A percentile compares a stretch with the other conserved stretches of the same genome.
Evolutionary conservation across 306 rosid species (phyloP).

Genomic region (Rosa persica): DNA sequence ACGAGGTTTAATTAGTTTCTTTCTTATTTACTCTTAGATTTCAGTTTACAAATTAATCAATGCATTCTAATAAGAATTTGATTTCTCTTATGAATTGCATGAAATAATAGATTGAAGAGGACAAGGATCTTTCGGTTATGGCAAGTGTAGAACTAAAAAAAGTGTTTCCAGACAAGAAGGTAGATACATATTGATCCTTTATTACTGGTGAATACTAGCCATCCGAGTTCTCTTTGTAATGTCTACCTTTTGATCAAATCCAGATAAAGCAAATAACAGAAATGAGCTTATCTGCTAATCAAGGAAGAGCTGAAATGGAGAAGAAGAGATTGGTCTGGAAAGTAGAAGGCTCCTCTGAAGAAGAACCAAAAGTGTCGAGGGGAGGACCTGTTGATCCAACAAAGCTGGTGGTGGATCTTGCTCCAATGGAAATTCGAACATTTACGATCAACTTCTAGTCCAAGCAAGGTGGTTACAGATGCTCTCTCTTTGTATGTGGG

Average conservation of each 20-base stretch:
- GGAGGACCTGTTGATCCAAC: constrained; percentile 67
- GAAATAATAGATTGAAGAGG: constrained; percentile 59
- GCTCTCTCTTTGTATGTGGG: background rate
- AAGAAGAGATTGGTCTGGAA: constrained; percentile 66
- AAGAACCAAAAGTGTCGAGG: constrained; percentile 33
- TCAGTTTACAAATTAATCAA: background rate
- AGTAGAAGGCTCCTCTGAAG: constrained; percentile 46
- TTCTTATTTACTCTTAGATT: background rate
- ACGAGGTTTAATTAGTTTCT: constrained; percentile 49
- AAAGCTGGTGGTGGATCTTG: constrained; percentile 56
- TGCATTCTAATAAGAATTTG: background rate
- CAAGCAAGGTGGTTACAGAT: background rate
- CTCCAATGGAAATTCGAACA: constrained; percentile 72
- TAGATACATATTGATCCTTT: constrained; percentile 23
- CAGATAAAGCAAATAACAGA: constrained; percentile 59
- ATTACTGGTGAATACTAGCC: background rate
- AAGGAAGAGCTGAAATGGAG: constrained; percentile 75
- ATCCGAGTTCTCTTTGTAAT: background rate
- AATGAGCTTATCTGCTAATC: constrained; percentile 73
- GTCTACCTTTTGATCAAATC: constrained; percentile 5
- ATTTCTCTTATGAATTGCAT: constrained; percentile 4
- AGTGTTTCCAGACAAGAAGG: constrained; percentile 63
- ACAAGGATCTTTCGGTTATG: constrained; percentile 51
- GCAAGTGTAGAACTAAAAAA: constrained; percentile 61
- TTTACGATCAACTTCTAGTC: constrained; percentile 36